phyloP scores from a whole-genome alignment of 345 rosid genomes.

The Eucalyptus sp. region DNA sequence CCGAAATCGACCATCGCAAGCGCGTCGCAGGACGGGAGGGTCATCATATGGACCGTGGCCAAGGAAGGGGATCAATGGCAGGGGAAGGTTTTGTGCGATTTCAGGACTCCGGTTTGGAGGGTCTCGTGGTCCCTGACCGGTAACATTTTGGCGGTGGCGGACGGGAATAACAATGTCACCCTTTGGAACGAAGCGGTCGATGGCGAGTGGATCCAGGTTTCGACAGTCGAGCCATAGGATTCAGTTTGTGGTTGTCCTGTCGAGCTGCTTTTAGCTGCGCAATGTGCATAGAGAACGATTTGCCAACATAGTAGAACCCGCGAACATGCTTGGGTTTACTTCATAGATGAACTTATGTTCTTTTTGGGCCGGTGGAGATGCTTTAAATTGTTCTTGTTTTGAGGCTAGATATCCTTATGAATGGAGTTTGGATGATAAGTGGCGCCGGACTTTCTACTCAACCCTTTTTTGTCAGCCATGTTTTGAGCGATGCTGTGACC shows the following conservation, averaged over 20 bases:
- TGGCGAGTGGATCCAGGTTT: slow-evolving; percentile 3
- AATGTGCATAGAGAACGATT: neutral
- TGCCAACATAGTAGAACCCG: neutral
- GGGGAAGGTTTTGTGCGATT: slow-evolving; percentile 1
- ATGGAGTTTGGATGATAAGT: neutral
- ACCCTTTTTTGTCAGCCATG: neutral
- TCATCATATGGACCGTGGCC: slow-evolving; percentile 6
- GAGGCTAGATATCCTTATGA: neutral
- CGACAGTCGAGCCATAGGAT: neutral
- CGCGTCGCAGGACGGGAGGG: slow-evolving; percentile 4
- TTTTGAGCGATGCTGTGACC: neutral
- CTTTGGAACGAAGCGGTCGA: slow-evolving; percentile 4
- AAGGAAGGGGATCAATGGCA: slow-evolving; percentile 8
- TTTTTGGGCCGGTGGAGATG: neutral
- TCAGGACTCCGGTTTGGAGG: slow-evolving; percentile 5
- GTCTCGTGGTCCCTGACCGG: slow-evolving; percentile 9
- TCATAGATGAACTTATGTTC: neutral
- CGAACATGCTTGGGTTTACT: neutral
- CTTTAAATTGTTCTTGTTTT: neutral
- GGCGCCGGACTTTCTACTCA: neutral
- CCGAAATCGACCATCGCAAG: slow-evolving; percentile 5
- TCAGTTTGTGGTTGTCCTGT: neutral
- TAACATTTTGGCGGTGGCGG: slow-evolving; percentile 6
- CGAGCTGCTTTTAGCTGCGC: neutral
- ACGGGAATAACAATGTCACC: neutral